Evolutionary conservation across 768 basidiomycete species (phyloP).

Genomic region (Tephrocybe sp.): DNA sequence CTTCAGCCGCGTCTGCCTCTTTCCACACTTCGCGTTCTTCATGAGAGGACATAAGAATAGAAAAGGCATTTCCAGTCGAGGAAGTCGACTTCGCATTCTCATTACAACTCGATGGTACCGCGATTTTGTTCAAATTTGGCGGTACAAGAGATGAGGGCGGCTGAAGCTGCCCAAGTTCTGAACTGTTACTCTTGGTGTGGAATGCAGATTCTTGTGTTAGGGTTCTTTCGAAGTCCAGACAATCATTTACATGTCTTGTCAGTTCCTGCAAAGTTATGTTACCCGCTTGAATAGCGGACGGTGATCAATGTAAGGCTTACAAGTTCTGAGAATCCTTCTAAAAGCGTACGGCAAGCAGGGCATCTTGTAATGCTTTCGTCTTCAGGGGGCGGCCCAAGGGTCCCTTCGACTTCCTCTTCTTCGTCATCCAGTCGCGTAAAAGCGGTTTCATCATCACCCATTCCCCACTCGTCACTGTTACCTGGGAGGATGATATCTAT

Average conservation of each 20-base stretch:
- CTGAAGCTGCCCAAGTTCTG: constrained; percentile 4
- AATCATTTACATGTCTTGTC: constrained; percentile 54
- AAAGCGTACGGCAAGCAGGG: constrained; percentile 26
- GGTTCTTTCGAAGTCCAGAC: constrained; percentile 33
- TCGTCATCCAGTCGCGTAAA: constrained; percentile 9
- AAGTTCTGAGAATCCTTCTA: constrained; percentile 12
- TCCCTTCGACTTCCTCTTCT: constrained; percentile 19
- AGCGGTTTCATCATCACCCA: constrained; percentile 62
- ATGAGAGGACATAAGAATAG: constrained; percentile 84
- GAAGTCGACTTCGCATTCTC: constrained; percentile 15
- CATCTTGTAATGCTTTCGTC: constrained; percentile 14
- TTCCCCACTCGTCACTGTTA: constrained; percentile 58
- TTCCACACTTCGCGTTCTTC: constrained; percentile 85
- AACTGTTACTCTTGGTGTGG: not conserved
- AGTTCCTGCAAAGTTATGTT: constrained; percentile 36
- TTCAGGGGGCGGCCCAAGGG: constrained; percentile 7
- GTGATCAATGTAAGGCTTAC: constrained; percentile 8
- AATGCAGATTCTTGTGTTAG: not conserved
- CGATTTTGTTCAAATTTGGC: constrained; percentile 13
- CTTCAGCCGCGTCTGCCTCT: constrained; percentile 60
- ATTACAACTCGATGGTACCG: constrained; percentile 16
- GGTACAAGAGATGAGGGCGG: constrained; percentile 11
- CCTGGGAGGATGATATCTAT: constrained; percentile 27
- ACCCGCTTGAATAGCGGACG: not conserved
- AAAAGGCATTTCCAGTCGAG: constrained; percentile 50